Evolutionary conservation across 2,329 filamentous ascomycete genomes (phyloP), one percentile per base, ranked within the genome.

Genomic region (Colletotrichum sp.): DNA sequence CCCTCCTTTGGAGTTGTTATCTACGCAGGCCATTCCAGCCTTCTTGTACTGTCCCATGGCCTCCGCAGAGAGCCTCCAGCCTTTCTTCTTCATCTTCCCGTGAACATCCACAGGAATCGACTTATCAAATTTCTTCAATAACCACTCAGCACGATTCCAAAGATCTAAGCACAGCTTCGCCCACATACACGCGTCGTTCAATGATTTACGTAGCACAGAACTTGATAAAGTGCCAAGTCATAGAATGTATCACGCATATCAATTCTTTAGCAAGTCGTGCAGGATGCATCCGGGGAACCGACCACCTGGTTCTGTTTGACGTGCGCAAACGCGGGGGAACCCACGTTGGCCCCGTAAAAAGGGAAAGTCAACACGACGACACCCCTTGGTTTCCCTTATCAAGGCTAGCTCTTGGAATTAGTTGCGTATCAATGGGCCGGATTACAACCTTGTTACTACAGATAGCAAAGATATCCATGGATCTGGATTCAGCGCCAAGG

Each of bases 271-370:
- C 39, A 44, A 44, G 0, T 44, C 9, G 0, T n/a, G 39, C 34
- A 36, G 0, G 44, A 13, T 52, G n/a, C n/a, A 13, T 52, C 6
- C 2, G 44, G 44, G n/a, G n/a, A 52, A 52, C 44, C n/a, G 6
- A 52, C 0, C 44, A 0, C n/a, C 1, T 52, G 44, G 44, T 52
- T 52, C 12, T 13, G n/a, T 0, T 52, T 52, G n/a, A 21, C n/a
- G 6, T 52, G 44, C 10, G 44, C 44, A 52, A 52, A 52, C 10
- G 44, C 44, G 44, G 44, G 44, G 44, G 44, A 52, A 18, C 44
- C 44, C n/a, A 52, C 3, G 44, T 52, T 52, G 10, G 44, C 44
- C 44, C 44, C 44, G 44, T 52, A 21, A 52, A 52, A 52, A 52
- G 12, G 44, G 44, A 52, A 52, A 52, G 44, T 52, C 3, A 52